phyloP scores from a whole-genome alignment of 2,329 filamentous ascomycete genomes.

The Geoglossum cookeanum region DNA sequence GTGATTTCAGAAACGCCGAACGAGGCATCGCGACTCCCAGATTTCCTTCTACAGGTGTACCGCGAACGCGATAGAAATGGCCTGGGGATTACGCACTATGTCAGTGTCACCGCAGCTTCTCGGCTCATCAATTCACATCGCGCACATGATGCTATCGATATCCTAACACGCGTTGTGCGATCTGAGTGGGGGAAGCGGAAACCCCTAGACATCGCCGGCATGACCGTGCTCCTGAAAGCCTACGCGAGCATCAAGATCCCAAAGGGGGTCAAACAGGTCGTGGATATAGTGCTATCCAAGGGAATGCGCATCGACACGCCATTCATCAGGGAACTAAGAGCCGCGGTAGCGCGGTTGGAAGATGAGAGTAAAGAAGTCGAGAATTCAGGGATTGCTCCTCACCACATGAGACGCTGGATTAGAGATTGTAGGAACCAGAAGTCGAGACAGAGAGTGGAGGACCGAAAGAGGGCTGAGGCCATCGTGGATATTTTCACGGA shows the following conservation, averaged over 20 bases:
- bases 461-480: neutral
- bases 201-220: slow-evolving; percentile 14
- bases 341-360: neutral
- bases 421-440: neutral
- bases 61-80: slow-evolving; percentile 14
- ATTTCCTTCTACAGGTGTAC: slow-evolving; percentile 13
- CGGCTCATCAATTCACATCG: slow-evolving; percentile 12
- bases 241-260: slow-evolving; percentile 9
- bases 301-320: slow-evolving; percentile 14
- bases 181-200: slow-evolving; percentile 11
- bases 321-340: neutral
- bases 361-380: neutral
- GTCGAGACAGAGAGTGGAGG: neutral
- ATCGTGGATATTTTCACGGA: neutral
- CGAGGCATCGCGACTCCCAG: neutral
- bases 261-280: slow-evolving; percentile 14
- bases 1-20: neutral
- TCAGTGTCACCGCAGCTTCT: slow-evolving; percentile 15
- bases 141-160: slow-evolving; percentile 13
- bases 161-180: slow-evolving; percentile 14
- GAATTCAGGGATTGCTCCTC: neutral
- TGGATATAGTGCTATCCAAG: slow-evolving; percentile 13
- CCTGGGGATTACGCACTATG: slow-evolving; percentile 12
- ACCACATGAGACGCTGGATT: neutral
- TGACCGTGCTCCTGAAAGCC: slow-evolving; percentile 17